Evolutionary conservation across 805 yeast genomes (phyloP).

Genomic region (Komagataella kurtzmanii): DNA sequence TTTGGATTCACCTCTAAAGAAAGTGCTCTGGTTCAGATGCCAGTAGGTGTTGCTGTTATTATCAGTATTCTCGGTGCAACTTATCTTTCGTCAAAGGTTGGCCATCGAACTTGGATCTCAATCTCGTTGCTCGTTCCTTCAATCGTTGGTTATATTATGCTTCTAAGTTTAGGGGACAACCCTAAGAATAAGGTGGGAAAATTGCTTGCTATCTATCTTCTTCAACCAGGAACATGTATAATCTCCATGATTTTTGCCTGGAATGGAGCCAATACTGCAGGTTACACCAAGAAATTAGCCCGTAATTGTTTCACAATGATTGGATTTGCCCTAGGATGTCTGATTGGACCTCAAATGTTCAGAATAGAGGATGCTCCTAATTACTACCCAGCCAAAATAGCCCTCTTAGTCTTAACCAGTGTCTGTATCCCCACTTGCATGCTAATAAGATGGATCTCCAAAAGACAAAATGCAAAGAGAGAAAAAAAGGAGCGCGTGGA

Average conservation of each 20-base stretch:
- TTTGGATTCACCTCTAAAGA: slow-evolving; percentile 32
- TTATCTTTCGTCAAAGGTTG: slow-evolving; percentile 8
- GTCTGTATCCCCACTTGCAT: slow-evolving; percentile 29
- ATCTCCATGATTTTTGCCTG: slow-evolving; percentile 43
- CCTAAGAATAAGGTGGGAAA: slow-evolving; percentile 14
- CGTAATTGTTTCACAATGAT: slow-evolving; percentile 43
- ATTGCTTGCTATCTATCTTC: slow-evolving; percentile 12
- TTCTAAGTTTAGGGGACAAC: slow-evolving; percentile 16
- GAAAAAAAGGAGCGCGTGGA: slow-evolving; percentile 20
- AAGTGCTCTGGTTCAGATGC: slow-evolving; percentile 40
- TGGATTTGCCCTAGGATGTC: slow-evolving; percentile 39
- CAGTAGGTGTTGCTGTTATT: slow-evolving; percentile 39
- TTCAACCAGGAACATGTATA: slow-evolving; percentile 12
- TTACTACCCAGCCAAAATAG: slow-evolving; percentile 43
- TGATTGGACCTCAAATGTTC: slow-evolving; percentile 52
- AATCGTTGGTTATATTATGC: slow-evolving; percentile 35
- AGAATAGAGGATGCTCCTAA: slow-evolving; percentile 36
- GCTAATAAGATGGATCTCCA: slow-evolving; percentile 27
- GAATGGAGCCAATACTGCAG: slow-evolving; percentile 51
- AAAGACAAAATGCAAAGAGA: slow-evolving; percentile 32
- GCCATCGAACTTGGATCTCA: slow-evolving; percentile 7
- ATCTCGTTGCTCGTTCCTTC: slow-evolving; percentile 22
- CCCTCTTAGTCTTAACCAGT: slow-evolving; percentile 35
- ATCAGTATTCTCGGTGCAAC: slow-evolving; percentile 19
- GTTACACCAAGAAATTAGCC: slow-evolving; percentile 42